phyloP scores from a whole-genome alignment of 495 filamentous ascomycete species.

The Astrothelium subdiscretum region DNA sequence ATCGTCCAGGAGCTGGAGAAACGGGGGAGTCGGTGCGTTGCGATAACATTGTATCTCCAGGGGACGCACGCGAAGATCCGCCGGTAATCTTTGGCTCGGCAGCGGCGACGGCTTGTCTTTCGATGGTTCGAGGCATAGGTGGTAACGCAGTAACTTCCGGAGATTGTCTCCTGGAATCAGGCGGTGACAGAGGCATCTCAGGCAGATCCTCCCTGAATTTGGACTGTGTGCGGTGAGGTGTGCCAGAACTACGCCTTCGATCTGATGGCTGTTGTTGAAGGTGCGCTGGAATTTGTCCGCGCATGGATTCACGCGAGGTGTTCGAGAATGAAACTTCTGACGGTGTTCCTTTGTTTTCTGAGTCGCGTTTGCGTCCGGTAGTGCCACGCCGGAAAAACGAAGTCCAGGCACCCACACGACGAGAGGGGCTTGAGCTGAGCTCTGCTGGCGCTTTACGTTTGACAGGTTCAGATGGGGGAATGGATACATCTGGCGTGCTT shows the following conservation, averaged over 20 bases:
- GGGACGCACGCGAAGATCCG: background rate
- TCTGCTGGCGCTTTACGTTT: constrained; percentile 37
- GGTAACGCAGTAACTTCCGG: constrained; percentile 35
- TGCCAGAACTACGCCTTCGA: constrained; percentile 33
- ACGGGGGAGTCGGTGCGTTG: constrained; percentile 25
- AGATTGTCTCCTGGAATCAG: constrained; percentile 69
- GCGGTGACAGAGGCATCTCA: constrained; percentile 69
- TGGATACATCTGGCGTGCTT: constrained; percentile 37
- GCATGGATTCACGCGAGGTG: constrained; percentile 73
- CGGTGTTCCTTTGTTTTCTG: constrained; percentile 39
- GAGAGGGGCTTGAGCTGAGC: constrained; percentile 6
- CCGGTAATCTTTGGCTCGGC: constrained; percentile 2
- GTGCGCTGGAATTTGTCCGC: constrained; percentile 36
- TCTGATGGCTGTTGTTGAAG: constrained; percentile 18
- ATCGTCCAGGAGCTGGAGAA: constrained; percentile 17
- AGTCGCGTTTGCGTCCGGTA: constrained; percentile 39
- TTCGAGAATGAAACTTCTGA: constrained; percentile 57
- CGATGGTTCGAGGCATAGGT: background rate
- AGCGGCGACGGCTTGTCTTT: constrained; percentile 12
- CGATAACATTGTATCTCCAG: constrained; percentile 8
- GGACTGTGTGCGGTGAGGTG: constrained; percentile 67
- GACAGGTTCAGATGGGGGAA: constrained; percentile 24
- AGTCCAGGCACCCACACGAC: constrained; percentile 40
- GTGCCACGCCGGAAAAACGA: constrained; percentile 64
- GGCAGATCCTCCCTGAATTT: constrained; percentile 91